Percentiles rank a stretch among this genome's conserved stretches.
phyloP scores from a whole-genome alignment of 306 rosid species.

The Gillenia trifoliata region DNA sequence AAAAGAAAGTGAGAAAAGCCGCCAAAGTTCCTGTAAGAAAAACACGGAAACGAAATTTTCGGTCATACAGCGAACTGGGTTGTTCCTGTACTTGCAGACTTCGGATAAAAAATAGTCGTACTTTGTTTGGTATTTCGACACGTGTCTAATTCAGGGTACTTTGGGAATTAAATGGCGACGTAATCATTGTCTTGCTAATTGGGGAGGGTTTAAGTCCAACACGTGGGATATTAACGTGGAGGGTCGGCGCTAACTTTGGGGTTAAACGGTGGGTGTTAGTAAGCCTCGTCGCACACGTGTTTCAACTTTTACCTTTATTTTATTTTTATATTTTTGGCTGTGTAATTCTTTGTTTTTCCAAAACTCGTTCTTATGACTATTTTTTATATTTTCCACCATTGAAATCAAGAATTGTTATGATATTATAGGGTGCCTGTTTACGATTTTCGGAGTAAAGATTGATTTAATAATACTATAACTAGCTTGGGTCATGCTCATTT shows the following conservation, averaged over 20 bases:
- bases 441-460: too few species aligned
- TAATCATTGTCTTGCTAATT: constrained; percentile 35
- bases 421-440: too few species aligned
- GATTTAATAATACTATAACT: too few species aligned
- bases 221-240: constrained; percentile 11
- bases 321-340: background rate
- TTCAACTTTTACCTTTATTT: background rate
- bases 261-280: background rate
- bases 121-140: background rate
- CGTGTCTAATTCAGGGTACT: constrained; percentile 11
- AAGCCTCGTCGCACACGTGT: constrained; percentile 2
- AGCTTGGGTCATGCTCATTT: too few species aligned
- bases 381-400: too few species aligned
- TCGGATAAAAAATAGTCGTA: background rate
- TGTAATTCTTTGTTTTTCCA: background rate
- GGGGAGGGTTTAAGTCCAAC: background rate
- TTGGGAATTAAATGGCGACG: background rate
- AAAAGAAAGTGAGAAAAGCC: constrained; percentile 26
- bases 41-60: background rate
- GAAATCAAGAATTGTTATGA: too few species aligned
- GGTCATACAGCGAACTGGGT: background rate
- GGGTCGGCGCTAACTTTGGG: constrained; percentile 1
- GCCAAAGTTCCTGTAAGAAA: constrained; percentile 23
- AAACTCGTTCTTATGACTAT: background rate
- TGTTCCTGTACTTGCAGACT: constrained; percentile 8